phyloP scores from a whole-genome alignment of 108 stramenopile genomes.

The Nitzschia sp. region DNA sequence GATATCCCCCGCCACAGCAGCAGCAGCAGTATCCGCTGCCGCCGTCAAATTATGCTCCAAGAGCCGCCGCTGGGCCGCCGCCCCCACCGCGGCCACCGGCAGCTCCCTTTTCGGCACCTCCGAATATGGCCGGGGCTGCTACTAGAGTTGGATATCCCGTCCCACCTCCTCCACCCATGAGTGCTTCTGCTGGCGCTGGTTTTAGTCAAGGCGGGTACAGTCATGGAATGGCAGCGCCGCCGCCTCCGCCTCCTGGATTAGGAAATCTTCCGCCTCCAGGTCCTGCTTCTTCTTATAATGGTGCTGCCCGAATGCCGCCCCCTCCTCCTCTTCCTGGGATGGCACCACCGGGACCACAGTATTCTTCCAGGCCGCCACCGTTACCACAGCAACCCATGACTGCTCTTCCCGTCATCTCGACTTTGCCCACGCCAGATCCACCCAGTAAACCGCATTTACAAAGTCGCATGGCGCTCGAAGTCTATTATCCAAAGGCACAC shows the following conservation, averaged over 20 bases:
- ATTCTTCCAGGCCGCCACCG: constrained; percentile 7
- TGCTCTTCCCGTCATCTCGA: neutral
- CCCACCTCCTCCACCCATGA: constrained; percentile 14
- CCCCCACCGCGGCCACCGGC: too few relatives aligned
- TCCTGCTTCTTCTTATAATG: constrained; percentile 8
- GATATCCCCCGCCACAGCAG: neutral
- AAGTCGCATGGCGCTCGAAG: neutral
- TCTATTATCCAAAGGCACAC: constrained; percentile 35
- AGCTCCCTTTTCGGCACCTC: too few relatives aligned
- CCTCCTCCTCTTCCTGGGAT: constrained; percentile 7
- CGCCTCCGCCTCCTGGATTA: constrained; percentile 13
- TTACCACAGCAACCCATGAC: constrained; percentile 8
- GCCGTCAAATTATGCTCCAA: neutral
- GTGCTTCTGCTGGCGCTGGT: neutral
- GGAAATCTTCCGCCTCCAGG: constrained; percentile 1
- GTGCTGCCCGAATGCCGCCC: neutral
- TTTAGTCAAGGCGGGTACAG: too few relatives aligned
- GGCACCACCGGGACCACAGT: constrained; percentile 9
- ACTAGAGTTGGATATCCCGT: neutral
- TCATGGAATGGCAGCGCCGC: neutral
- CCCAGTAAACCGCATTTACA: constrained; percentile 8
- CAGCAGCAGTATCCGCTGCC: neutral
- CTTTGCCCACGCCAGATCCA: constrained; percentile 17
- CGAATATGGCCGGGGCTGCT: too few relatives aligned
- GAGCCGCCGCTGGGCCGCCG: neutral